These are phyloP conservation scores for Carex sylvatica DNA, from an alignment of 202 grass and related monocot genomes.

Conservation along the genomic window DNA sequence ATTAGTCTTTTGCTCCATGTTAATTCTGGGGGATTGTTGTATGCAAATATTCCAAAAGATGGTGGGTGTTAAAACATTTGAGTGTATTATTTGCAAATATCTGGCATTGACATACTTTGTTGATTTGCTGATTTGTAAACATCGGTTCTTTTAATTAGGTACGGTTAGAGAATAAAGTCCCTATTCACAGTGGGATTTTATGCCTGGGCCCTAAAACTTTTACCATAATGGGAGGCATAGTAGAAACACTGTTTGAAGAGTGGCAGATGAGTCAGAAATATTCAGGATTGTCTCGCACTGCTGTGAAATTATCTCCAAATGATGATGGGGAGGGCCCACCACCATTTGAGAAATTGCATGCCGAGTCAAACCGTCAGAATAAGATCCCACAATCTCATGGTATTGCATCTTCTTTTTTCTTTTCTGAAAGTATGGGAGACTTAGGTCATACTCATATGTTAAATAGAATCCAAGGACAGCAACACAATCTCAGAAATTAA, in stretches of 20 bases:
- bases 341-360: conserved; percentile 72
- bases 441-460: not conserved
- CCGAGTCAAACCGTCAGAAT: conserved; percentile 21
- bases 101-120: not conserved
- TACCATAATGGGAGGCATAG: conserved; percentile 56
- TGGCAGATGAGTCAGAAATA: conserved; percentile 93
- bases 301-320: conserved; percentile 51
- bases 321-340: conserved; percentile 70
- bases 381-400: conserved; percentile 37
- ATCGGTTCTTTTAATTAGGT: conserved; percentile 34
- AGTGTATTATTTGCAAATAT: not conserved
- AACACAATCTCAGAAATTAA: not conserved
- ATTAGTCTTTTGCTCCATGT: not conserved
- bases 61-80: not conserved
- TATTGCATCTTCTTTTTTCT: conserved; percentile 34
- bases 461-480: not conserved
- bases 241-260: conserved; percentile 75
- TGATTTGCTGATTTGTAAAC: not conserved
- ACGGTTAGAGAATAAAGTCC: conserved; percentile 61
- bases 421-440: not conserved
- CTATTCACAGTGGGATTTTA: conserved; percentile 70
- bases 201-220: conserved; percentile 61
- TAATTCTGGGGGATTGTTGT: not conserved
- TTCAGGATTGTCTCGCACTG: conserved; percentile 55
- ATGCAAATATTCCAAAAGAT: not conserved